These are phyloP conservation scores for Neopestalotiopsis sp. DNA, from an alignment of 2,329 filamentous ascomycete genomes.

Conservation along the genomic window DNA sequence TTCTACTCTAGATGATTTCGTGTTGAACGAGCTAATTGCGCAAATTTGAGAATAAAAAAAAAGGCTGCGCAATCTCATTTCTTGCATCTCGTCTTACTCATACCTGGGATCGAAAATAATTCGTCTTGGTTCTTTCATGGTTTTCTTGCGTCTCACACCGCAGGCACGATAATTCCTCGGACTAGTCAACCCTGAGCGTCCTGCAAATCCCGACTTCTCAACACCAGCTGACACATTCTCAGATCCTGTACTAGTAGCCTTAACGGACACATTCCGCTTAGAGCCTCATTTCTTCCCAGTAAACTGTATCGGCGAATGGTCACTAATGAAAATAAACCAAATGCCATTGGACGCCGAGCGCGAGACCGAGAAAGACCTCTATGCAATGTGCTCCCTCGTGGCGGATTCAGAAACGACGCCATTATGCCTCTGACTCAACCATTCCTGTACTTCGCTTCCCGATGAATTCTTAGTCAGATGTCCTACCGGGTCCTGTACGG, in stretches of 20 bases:
- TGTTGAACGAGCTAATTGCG: background rate
- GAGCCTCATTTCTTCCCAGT: conserved; percentile 11
- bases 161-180: conserved; percentile 5
- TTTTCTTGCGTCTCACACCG: background rate
- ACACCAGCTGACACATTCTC: conserved; percentile 6
- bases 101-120: background rate
- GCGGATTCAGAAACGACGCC: background rate
- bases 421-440: conserved; percentile 5
- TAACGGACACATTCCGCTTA: background rate
- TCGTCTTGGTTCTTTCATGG: background rate
- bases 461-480: background rate
- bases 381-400: background rate
- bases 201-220: conserved; percentile 14
- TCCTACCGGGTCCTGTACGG: conserved; percentile 13
- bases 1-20: background rate
- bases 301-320: conserved; percentile 5
- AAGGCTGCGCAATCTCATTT: background rate
- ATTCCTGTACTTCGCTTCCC: background rate
- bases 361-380: background rate
- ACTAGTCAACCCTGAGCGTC: background rate
- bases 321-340: background rate
- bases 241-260: conserved; percentile 9
- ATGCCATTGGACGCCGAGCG: conserved; percentile 1
- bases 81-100: background rate
- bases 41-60: conserved; percentile 4